Evolutionary conservation across 2,329 filamentous ascomycete genomes (phyloP), one percentile per base, ranked within the genome.

Genomic region (Botrytis aclada): DNA sequence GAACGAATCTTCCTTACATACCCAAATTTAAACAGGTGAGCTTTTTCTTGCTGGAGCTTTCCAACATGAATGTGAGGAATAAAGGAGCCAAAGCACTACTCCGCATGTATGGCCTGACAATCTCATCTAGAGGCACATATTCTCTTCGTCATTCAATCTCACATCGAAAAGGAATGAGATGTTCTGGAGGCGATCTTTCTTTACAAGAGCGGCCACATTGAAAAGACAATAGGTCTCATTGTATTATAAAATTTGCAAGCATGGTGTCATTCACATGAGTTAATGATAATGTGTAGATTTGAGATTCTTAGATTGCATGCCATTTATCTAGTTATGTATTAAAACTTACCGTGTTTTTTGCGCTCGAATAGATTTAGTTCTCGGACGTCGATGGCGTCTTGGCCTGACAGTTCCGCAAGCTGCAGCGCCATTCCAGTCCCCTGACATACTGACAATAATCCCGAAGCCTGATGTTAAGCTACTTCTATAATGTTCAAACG

Each of bases 171-270:
- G 22, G 41, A n/a, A 1, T 20, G 25, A 10, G 22, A 41, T 39
- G 16, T 39, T 41, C 34, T 41, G 14, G 25, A 39, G n/a, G 6
- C 3, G 6, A 9, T 29, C 1, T 22, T 37, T 61, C 32, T 37
- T 39, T 12, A 37, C 20, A 39, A n/a, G 10, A 3, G 14, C 22
- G 20, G 60, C 37, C 25, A 41, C 22, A 39, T 25, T 22, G n/a
- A 39, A 20, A 41, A 39, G n/a, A n/a, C n/a, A n/a, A 39, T n/a
- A 18, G 3, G 25, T 39, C 34, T 62, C 60, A 62, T 18, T 39
- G 12, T 0, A 10, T n/a, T n/a, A 14, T 4, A 7, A n/a, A 4
- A 16, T 8, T 14, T 5, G 22, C 25, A 18, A 16, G 22, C 6
- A 6, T 4, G 7, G 25, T 16, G 3, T n/a, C 16, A 18, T 62